Evolutionary conservation across 257 asterid genomes (phyloP).

Genomic region (Verbena officinalis): DNA sequence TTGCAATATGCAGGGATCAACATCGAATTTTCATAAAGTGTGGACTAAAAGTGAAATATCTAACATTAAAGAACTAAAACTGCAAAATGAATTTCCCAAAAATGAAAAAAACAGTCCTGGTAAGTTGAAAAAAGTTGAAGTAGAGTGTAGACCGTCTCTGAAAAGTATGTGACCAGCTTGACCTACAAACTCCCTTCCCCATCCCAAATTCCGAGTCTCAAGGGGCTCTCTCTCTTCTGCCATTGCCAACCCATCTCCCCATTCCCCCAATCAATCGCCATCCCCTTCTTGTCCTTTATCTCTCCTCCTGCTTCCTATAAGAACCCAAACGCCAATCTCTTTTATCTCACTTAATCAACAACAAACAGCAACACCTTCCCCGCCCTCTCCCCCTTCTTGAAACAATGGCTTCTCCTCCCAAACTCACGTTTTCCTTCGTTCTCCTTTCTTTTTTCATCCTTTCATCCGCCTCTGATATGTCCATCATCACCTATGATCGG

Average conservation of each 20-base stretch:
- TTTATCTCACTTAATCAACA: no score
- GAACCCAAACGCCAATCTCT: not conserved
- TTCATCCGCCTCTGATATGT: slow-evolving; percentile 71
- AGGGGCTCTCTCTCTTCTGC: slow-evolving; percentile 12
- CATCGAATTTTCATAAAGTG: no score
- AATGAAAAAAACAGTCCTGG: no score
- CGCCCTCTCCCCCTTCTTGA: slow-evolving; percentile 3
- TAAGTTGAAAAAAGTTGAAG: no score
- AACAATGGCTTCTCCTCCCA: slow-evolving; percentile 53
- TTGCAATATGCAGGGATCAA: no score
- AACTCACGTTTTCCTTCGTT: slow-evolving; percentile 24
- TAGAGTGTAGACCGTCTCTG: no score
- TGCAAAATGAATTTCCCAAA: no score
- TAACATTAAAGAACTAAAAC: no score
- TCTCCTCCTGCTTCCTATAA: slow-evolving; percentile 12
- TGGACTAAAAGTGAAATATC: no score
- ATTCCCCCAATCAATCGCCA: slow-evolving; percentile 26
- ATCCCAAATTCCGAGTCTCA: not conserved
- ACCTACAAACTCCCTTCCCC: no score
- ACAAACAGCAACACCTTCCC: not conserved
- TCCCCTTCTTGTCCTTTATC: not conserved
- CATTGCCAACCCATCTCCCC: not conserved
- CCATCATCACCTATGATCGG: slow-evolving; percentile 59
- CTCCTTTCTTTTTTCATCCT: slow-evolving; percentile 37
- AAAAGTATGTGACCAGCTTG: no score